A percentile compares a stretch with the other conserved stretches of the same genome.
These are phyloP conservation scores for Pseudogymnoascus pannorum DNA, from an alignment of 2,329 filamentous ascomycete species.

Conservation along the genomic window DNA sequence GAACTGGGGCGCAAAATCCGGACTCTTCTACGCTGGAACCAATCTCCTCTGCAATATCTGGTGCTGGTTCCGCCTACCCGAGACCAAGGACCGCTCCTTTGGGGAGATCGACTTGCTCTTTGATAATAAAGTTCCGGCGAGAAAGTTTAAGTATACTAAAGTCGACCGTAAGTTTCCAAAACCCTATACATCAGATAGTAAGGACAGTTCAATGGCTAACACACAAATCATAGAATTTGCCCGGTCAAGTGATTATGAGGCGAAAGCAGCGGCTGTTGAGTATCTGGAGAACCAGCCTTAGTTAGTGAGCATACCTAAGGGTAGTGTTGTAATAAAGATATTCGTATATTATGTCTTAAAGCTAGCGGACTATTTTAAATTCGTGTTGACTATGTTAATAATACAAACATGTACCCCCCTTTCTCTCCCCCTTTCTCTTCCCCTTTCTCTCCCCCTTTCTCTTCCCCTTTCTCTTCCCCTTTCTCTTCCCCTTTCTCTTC, in stretches of 20 bases:
- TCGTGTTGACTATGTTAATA: not conserved
- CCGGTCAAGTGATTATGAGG: not conserved
- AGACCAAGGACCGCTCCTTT: conserved; percentile 71
- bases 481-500: too few relatives aligned
- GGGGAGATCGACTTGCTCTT: conserved; percentile 80
- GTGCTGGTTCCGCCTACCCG: conserved; percentile 53
- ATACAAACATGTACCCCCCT: not conserved
- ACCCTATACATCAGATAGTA: not conserved
- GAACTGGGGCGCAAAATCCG: conserved; percentile 28
- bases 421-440: too few relatives aligned
- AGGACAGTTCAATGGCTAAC: not conserved
- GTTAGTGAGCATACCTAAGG: not conserved
- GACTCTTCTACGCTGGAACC: conserved; percentile 26
- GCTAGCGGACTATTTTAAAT: not conserved
- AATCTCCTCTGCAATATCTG: conserved; percentile 27
- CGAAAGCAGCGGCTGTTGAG: not conserved
- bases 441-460: too few relatives aligned
- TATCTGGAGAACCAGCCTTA: not conserved
- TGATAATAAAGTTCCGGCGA: conserved; percentile 50
- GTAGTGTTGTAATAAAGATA: not conserved
- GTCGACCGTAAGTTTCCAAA: conserved; percentile 11
- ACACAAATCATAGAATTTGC: conserved; percentile 1
- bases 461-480: too few relatives aligned
- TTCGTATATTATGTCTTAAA: not conserved
- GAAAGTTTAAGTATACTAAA: conserved; percentile 21